A percentile compares a stretch with the other conserved stretches of the same genome.
Conservation (phyloP, 306 rosid genomes). For the Rubus parviflorus region DNA sequence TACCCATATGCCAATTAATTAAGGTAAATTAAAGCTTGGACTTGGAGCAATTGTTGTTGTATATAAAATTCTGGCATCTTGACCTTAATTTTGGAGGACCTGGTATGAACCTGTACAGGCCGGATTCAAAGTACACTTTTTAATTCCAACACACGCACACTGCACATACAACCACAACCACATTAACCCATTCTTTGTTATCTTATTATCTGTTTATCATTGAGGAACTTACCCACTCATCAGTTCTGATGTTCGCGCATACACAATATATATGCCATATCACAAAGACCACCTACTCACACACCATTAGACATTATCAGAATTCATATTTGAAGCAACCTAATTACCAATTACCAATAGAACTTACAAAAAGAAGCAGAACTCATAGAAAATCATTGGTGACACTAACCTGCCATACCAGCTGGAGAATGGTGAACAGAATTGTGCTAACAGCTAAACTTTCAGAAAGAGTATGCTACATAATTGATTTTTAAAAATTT, state of each 20-base stretch:
- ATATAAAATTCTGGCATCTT: neutral
- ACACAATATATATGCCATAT: slow-evolving; percentile 48
- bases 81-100: neutral
- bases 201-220: neutral
- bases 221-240: slow-evolving; percentile 53
- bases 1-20: neutral
- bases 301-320: neutral
- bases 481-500: neutral
- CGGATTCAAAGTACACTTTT: too few species aligned
- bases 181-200: neutral
- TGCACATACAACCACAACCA: neutral
- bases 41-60: neutral
- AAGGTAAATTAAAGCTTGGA: neutral
- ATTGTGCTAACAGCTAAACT: slow-evolving; percentile 39
- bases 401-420: slow-evolving; percentile 45
- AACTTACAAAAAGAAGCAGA: neutral
- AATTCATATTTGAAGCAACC: neutral
- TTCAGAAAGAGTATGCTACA: slow-evolving; percentile 34
- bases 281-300: slow-evolving; percentile 36
- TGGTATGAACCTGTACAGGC: neutral
- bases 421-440: slow-evolving; percentile 42
- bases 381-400: neutral
- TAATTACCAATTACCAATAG: neutral
- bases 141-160: neutral
- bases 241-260: slow-evolving; percentile 47